Conservation (phyloP, 768 basidiomycete genomes). For the Russula foetens region DNA sequence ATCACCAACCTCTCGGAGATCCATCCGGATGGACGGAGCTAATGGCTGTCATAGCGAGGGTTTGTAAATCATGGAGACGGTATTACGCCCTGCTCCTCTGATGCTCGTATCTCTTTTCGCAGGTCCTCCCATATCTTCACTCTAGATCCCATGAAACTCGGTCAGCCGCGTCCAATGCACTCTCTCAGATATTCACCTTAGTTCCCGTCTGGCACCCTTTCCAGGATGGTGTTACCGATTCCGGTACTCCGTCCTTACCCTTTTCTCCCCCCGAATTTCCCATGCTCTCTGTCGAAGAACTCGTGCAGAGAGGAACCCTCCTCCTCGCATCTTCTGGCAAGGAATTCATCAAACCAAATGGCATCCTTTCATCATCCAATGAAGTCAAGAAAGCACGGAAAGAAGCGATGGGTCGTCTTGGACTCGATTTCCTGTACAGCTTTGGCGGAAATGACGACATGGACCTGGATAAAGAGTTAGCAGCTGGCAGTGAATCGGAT, state of each 20-base stretch:
- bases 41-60: conserved; percentile 83
- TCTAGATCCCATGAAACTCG: conserved; percentile 92
- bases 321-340: conserved; percentile 91
- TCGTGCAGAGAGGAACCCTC: conserved; percentile 68
- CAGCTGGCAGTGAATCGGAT: conserved; percentile 39
- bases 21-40: conserved; percentile 84
- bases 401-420: conserved; percentile 82
- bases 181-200: conserved; percentile 79
- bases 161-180: conserved; percentile 77
- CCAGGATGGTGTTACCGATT: conserved; percentile 27
- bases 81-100: not conserved
- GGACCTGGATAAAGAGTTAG: conserved; percentile 79
- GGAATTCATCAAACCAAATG: conserved; percentile 73
- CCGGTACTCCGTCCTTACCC: conserved; percentile 22
- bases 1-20: conserved; percentile 51
- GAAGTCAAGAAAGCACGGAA: conserved; percentile 85
- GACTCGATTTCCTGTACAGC: conserved; percentile 76
- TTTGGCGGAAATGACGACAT: conserved; percentile 69
- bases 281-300: conserved; percentile 65
- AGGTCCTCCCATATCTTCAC: conserved; percentile 88
- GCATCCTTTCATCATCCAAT: conserved; percentile 60
- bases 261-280: conserved; percentile 51
- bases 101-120: conserved; percentile 2
- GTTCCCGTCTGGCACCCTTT: conserved; percentile 74
- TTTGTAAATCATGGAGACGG: conserved; percentile 35